Evolutionary conservation across 176 grass and related monocot genomes (phyloP), one percentile per base, ranked within the genome.

Genomic region (Bromus sterilis): DNA sequence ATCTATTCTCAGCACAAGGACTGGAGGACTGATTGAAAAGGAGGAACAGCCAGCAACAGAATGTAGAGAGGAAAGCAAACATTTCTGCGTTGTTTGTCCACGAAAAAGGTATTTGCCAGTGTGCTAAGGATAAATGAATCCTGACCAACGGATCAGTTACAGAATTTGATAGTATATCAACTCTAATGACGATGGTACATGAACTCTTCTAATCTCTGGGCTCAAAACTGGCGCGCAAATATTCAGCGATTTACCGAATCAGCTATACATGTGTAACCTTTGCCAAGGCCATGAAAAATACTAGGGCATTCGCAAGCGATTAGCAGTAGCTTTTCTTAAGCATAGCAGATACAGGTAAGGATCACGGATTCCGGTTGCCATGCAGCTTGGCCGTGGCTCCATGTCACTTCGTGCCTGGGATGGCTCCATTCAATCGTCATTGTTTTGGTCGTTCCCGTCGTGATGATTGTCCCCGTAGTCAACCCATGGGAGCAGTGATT

Each of bases 401-500:
- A 35, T 66, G 76, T 56, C 14, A 28, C 61, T 65, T 71, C 0
- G 25, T 41, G 34, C 24, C 18, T 69, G 48, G 9, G 11, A 7
- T 23, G 42, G 37, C 63, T 93, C 60, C 85, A 37, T 80, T 93
- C 60, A 87, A 37, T 80, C 81, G 0, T 79, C 69, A 46, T 86
- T 34, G 83, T 85, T 55, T 79, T 87, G 81, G 2, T 57, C 84
- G 60, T 87, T 83, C 26, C 36, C 84, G 7, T 81, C 83, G 0
- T 89, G 85, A 73, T 78, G 69, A 59, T 91, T 69, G 28, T 89
- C 80, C 75, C 96, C 91, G 37, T 91, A 93, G 69, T 99, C 89
- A 11, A 83, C 62, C 96, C 96, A 99, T 42, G 96, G 96, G 25
- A 99, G 90, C 61, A 99, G 53, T 51, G 96, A 99, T 85, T 99